Conservation (phyloP, 2,329 filamentous ascomycete species). For the Sclerotinia glacialis region DNA sequence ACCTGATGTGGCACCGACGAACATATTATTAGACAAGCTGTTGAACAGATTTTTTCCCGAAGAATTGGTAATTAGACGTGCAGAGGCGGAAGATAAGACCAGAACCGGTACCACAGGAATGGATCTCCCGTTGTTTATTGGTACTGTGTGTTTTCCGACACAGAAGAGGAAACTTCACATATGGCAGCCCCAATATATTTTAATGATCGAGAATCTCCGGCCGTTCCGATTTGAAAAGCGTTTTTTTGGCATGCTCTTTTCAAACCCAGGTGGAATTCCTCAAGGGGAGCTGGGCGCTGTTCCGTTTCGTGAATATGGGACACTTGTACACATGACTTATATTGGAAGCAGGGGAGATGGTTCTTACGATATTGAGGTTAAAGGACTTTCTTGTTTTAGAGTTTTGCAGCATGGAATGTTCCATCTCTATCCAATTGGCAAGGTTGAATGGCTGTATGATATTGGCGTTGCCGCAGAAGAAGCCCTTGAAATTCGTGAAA, state of each 20-base stretch:
- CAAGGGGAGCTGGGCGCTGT: constrained; percentile 53
- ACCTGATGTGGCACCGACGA: constrained; percentile 49
- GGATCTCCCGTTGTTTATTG: constrained; percentile 69
- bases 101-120: too few relatives aligned
- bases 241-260: constrained; percentile 80
- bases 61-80: too few relatives aligned
- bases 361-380: constrained; percentile 75
- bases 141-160: constrained; percentile 74
- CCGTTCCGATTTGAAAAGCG: too few relatives aligned
- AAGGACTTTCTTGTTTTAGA: constrained; percentile 73
- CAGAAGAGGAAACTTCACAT: constrained; percentile 54
- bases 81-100: too few relatives aligned
- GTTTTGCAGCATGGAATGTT: constrained; percentile 55
- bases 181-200: too few relatives aligned
- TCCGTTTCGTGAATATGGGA: constrained; percentile 72
- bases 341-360: constrained; percentile 74
- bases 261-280: constrained; percentile 52
- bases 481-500: constrained; percentile 57
- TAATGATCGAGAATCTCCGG: too few relatives aligned
- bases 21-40: constrained; percentile 61
- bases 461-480: constrained; percentile 81
- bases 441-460: constrained; percentile 74
- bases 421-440: constrained; percentile 44
- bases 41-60: constrained; percentile 64
- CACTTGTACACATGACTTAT: constrained; percentile 71